A percentile compares a stretch with the other conserved stretches of the same genome.
Evolutionary conservation across 148 eudicot species (phyloP).

Genomic region (Vaccinium corymbosum): DNA sequence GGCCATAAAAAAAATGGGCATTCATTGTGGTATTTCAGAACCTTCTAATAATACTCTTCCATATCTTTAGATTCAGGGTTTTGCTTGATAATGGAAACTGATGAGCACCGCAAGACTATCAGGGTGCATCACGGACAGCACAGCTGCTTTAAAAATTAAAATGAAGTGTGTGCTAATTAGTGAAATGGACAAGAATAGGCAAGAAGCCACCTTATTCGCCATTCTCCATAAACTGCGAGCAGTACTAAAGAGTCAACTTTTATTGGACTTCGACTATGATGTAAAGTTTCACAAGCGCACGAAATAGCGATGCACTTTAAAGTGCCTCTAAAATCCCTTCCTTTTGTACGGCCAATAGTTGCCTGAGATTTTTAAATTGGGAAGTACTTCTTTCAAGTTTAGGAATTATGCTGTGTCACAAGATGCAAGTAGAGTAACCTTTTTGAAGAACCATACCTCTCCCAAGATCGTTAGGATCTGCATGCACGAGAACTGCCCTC

Average conservation of each 20-base stretch:
- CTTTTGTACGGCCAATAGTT: neutral
- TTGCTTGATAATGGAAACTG: neutral
- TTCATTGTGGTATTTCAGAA: neutral
- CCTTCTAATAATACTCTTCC: neutral
- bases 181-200: neutral
- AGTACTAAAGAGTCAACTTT: neutral
- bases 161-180: neutral
- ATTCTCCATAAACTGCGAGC: neutral
- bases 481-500: slow-evolving; percentile 92
- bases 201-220: neutral
- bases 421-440: neutral
- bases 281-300: neutral
- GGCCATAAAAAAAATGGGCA: neutral
- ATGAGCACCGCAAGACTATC: no score
- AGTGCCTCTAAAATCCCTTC: neutral
- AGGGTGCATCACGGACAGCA: neutral
- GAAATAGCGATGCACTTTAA: neutral
- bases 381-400: slow-evolving; percentile 11
- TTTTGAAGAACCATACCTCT: slow-evolving; percentile 42
- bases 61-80: neutral
- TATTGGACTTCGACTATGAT: neutral
- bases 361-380: neutral
- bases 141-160: neutral
- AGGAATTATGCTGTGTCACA: neutral
- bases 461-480: slow-evolving; percentile 91